Conservation (phyloP, 352 stramenopile species). For the Elongisporangium anandrum region DNA sequence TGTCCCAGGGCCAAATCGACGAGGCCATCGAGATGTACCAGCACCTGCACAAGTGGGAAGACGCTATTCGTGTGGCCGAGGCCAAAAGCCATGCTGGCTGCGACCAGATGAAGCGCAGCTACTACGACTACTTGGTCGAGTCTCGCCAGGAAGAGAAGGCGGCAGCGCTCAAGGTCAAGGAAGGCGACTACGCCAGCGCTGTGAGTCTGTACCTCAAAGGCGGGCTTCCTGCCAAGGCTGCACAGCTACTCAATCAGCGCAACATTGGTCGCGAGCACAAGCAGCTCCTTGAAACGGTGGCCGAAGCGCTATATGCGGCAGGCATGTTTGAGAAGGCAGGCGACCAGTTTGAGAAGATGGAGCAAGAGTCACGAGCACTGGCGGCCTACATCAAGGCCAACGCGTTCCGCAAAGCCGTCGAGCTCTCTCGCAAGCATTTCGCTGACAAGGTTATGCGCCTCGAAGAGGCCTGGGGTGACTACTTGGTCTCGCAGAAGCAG, state of each 20-base stretch:
- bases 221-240: slow-evolving; percentile 88
- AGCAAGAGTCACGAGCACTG: slow-evolving; percentile 87
- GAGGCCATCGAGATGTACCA: slow-evolving; percentile 96
- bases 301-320: slow-evolving; percentile 81
- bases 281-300: slow-evolving; percentile 88
- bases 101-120: slow-evolving; percentile 88
- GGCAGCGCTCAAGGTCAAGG: slow-evolving; percentile 88
- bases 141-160: slow-evolving; percentile 92
- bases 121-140: slow-evolving; percentile 92
- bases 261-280: slow-evolving; percentile 86
- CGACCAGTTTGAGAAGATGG: slow-evolving; percentile 93
- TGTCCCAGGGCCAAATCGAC: slow-evolving; percentile 89
- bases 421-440: slow-evolving; percentile 89
- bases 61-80: slow-evolving; percentile 92
- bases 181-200: slow-evolving; percentile 86
- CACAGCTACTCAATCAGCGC: slow-evolving; percentile 80
- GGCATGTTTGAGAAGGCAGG: slow-evolving; percentile 93
- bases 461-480: slow-evolving; percentile 93
- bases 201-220: slow-evolving; percentile 93
- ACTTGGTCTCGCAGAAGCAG: slow-evolving; percentile 90
- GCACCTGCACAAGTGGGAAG: slow-evolving; percentile 92
- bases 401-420: slow-evolving; percentile 90
- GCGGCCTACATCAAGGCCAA: slow-evolving; percentile 92
- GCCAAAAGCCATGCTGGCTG: slow-evolving; percentile 65
- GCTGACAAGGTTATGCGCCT: slow-evolving; percentile 89